phyloP scores from a whole-genome alignment of 305 asterid species.

The Striga hermonthica region DNA sequence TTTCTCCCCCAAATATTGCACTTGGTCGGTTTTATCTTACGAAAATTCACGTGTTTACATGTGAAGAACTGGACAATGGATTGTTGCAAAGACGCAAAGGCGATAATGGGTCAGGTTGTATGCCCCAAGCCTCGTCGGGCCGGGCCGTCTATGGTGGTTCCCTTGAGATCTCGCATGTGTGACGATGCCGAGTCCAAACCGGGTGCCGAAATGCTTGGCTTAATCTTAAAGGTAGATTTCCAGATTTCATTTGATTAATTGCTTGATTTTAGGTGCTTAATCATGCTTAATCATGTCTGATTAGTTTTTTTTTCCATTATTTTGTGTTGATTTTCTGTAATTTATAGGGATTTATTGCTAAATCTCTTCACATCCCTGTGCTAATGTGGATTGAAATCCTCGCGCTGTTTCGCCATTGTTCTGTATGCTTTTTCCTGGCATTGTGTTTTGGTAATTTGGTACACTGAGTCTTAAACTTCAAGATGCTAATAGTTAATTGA shows the following conservation, averaged over 20 bases:
- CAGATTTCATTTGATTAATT: background rate
- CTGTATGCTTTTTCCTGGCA: too few relatives aligned
- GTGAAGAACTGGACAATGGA: slow-evolving; percentile 29
- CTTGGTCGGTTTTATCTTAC: slow-evolving; percentile 24
- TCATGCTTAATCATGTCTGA: too few relatives aligned
- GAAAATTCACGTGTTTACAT: slow-evolving; percentile 12
- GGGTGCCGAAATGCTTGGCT: slow-evolving; percentile 37
- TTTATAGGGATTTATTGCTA: too few relatives aligned
- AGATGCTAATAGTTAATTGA: too few relatives aligned
- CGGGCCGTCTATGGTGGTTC: slow-evolving; percentile 24
- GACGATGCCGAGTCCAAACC: slow-evolving; percentile 34
- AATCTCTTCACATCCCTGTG: background rate
- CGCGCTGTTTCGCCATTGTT: background rate
- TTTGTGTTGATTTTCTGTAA: too few relatives aligned
- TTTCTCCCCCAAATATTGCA: slow-evolving; percentile 17
- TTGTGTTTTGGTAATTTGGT: too few relatives aligned
- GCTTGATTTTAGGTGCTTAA: background rate
- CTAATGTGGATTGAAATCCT: background rate
- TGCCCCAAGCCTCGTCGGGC: slow-evolving; percentile 52
- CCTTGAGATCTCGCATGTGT: slow-evolving; percentile 32
- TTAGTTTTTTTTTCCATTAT: background rate
- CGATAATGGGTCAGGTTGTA: slow-evolving; percentile 35
- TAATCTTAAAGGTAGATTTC: slow-evolving; percentile 35
- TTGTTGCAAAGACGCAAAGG: slow-evolving; percentile 32
- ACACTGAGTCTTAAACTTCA: too few relatives aligned